Conservation (phyloP, 2,329 filamentous ascomycete genomes). For the Tolypocladium guangdongense region DNA sequence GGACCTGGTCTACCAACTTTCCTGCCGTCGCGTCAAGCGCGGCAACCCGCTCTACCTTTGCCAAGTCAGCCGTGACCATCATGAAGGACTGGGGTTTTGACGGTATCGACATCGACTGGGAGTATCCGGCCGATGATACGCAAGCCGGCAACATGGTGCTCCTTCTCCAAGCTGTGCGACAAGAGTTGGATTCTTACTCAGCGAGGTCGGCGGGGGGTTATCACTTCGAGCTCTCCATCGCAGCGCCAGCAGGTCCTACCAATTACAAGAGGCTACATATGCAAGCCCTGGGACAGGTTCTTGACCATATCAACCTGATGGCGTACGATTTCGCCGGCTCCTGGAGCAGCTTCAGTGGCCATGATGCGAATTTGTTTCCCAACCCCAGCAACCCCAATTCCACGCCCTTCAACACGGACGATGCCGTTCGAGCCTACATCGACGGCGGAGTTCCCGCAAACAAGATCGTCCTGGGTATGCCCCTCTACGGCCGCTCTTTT, state of each 20-base stretch:
- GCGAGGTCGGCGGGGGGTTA: slow-evolving; percentile 30
- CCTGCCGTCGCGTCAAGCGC: slow-evolving; percentile 53
- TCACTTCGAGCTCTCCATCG: slow-evolving; percentile 44
- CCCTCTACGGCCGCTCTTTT: slow-evolving; percentile 35
- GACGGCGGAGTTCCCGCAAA: slow-evolving; percentile 45
- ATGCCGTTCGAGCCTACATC: slow-evolving; percentile 56
- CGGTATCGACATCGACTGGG: slow-evolving; percentile 33
- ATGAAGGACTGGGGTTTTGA: slow-evolving; percentile 62
- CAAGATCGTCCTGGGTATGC: slow-evolving; percentile 71
- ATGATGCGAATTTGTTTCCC: slow-evolving; percentile 61
- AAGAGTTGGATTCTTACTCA: slow-evolving; percentile 38
- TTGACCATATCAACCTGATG: slow-evolving; percentile 59
- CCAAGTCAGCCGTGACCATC: slow-evolving; percentile 53
- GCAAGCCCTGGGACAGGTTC: slow-evolving; percentile 30
- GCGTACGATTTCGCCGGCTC: slow-evolving; percentile 68
- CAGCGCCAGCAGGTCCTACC: slow-evolving; percentile 35
- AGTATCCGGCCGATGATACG: slow-evolving; percentile 24
- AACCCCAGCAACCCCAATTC: slow-evolving; percentile 39
- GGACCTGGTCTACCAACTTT: slow-evolving; percentile 74
- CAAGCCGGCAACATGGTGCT: slow-evolving; percentile 33
- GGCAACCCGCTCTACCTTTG: slow-evolving; percentile 54
- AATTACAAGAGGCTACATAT: slow-evolving; percentile 40
- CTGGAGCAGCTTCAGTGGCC: slow-evolving; percentile 53
- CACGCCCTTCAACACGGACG: slow-evolving; percentile 60
- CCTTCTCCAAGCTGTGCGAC: slow-evolving; percentile 32